A percentile compares a stretch with the other conserved stretches of the same genome.
These are phyloP conservation scores for Typha latifolia DNA, from an alignment of 176 grass and related monocot genomes.

Conservation along the genomic window DNA sequence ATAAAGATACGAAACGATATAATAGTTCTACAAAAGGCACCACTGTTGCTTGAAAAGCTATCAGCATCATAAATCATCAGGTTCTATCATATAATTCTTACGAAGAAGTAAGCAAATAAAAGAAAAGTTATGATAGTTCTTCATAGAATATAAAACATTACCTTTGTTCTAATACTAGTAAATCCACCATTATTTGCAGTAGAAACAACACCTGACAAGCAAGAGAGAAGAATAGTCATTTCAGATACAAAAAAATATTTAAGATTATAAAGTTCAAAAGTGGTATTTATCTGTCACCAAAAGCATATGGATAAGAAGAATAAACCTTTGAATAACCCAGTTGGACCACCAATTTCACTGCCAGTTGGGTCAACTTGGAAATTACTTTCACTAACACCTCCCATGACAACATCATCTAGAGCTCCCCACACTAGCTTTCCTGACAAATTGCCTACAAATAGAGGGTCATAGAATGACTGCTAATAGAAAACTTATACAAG, in stretches of 20 bases:
- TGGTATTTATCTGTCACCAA: conserved; percentile 6
- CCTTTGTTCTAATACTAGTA: conserved; percentile 98
- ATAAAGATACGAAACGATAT: too few species aligned
- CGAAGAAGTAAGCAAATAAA: neutral
- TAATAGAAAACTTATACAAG: too few species aligned
- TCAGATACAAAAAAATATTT: neutral
- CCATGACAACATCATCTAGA: conserved; percentile 95
- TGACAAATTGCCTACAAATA: conserved; percentile 46
- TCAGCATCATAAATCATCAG: too few species aligned
- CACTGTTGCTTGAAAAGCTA: too few species aligned
- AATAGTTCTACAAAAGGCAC: too few species aligned
- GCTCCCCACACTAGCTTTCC: conserved; percentile 71
- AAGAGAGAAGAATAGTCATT: neutral
- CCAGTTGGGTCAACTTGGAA: conserved; percentile 82
- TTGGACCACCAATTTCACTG: conserved; percentile 71
- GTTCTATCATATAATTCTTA: neutral
- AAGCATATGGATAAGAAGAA: conserved; percentile 9
- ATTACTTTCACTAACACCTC: conserved; percentile 87
- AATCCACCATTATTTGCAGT: conserved; percentile 97
- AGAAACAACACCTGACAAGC: conserved; percentile 58
- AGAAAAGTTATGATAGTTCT: conserved; percentile 1
- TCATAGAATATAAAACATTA: conserved; percentile 20
- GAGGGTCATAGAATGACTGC: neutral
- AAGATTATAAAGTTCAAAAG: neutral
- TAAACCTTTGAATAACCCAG: conserved; percentile 91